phyloP scores from a whole-genome alignment of 768 basidiomycete genomes.

The Melanogaster broomeanus region DNA sequence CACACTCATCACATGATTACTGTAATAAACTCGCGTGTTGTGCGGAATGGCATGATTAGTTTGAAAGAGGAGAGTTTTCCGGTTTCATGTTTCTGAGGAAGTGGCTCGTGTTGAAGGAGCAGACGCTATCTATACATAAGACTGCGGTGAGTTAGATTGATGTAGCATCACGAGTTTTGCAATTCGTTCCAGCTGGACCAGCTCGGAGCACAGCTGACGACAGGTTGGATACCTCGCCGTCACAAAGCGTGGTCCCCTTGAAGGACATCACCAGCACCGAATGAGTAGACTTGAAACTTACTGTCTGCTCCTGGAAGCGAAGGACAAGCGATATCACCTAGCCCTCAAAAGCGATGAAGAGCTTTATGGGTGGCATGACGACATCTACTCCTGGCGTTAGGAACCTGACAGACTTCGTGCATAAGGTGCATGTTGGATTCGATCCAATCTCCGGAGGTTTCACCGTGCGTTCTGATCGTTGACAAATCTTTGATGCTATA shows the following conservation, averaged over 20 bases:
- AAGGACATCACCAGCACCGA: conserved; percentile 85
- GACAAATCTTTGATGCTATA: background rate
- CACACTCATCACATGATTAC: too few species aligned
- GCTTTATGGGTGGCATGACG: conserved; percentile 96
- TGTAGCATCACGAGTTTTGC: background rate
- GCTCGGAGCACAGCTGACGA: conserved; percentile 6
- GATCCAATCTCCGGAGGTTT: conserved; percentile 94
- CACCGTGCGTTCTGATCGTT: conserved; percentile 58
- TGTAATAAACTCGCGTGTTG: conserved; percentile 44
- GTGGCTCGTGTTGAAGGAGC: conserved; percentile 85
- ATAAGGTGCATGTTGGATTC: conserved; percentile 98
- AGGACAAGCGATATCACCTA: conserved; percentile 78
- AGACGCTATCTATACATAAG: conserved; percentile 77
- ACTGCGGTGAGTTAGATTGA: conserved; percentile 68
- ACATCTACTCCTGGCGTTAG: conserved; percentile 88
- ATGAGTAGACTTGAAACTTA: conserved; percentile 92
- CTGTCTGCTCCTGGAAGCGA: conserved; percentile 84
- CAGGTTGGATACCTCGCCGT: conserved; percentile 40
- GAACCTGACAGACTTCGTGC: conserved; percentile 96
- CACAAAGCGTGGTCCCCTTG: conserved; percentile 64
- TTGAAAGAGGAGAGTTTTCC: conserved; percentile 92
- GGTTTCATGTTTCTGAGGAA: conserved; percentile 91
- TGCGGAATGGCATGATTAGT: conserved; percentile 74
- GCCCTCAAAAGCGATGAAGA: conserved; percentile 93
- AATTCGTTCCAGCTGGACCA: background rate